Conservation (phyloP, 345 rosid species). For the Euphorbia tirucalli region DNA sequence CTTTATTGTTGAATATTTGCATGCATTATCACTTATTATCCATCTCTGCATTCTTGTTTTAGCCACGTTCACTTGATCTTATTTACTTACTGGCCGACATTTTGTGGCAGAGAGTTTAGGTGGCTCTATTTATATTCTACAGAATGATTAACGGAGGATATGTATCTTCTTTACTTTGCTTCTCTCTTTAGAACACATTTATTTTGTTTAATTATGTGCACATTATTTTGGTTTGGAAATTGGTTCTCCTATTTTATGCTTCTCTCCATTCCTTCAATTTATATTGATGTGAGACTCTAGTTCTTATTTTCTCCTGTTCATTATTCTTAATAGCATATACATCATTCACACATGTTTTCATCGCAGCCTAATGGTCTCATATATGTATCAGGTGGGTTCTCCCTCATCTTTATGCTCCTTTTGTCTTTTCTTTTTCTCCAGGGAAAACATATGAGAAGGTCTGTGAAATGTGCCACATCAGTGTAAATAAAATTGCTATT, state of each 20-base stretch:
- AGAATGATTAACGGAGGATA: neutral
- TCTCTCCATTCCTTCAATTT: neutral
- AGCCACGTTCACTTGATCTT: no score
- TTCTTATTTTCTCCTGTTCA: neutral
- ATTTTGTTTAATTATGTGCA: neutral
- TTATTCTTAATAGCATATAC: constrained; percentile 1
- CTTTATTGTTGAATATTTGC: no score
- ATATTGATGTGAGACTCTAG: neutral
- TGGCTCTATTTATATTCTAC: neutral
- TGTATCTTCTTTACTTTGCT: no score
- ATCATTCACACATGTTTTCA: neutral
- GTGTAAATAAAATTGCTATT: constrained; percentile 26
- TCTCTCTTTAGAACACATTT: neutral
- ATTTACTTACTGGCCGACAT: no score
- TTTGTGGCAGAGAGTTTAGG: neutral
- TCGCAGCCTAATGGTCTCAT: neutral
- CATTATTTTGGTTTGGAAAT: neutral
- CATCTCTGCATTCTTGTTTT: no score
- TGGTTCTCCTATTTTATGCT: neutral
- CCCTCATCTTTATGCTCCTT: neutral
- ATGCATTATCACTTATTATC: no score
- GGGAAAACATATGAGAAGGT: constrained; percentile 28
- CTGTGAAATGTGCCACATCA: constrained; percentile 31
- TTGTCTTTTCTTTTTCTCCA: neutral
- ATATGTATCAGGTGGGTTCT: neutral